Conservation (phyloP, 306 rosid species). For the Quercus cerris region DNA sequence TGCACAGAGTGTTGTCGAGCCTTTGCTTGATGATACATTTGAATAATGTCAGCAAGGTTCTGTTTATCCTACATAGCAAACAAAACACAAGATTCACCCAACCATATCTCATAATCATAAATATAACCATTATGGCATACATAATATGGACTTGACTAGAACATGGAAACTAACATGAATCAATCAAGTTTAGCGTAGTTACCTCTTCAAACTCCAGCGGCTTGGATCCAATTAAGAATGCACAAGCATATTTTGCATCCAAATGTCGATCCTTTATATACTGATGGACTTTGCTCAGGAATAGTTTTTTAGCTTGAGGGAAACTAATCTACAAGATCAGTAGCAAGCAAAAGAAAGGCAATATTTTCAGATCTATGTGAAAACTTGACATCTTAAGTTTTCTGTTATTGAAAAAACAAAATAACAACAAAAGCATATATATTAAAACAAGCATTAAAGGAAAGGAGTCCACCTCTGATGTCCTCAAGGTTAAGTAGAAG, state of each 20-base stretch:
- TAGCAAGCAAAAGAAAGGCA: constrained; percentile 31
- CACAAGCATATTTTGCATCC: constrained; percentile 92
- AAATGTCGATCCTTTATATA: constrained; percentile 84
- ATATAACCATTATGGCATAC: neutral
- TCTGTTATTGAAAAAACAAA: constrained; percentile 11
- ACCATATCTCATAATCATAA: constrained; percentile 15
- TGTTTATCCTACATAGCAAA: constrained; percentile 70
- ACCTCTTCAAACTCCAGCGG: constrained; percentile 77
- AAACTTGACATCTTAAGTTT: constrained; percentile 15
- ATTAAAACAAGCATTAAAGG: constrained; percentile 15
- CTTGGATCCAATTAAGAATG: constrained; percentile 61
- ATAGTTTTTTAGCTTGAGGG: constrained; percentile 71
- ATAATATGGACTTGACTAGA: neutral
- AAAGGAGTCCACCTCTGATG: constrained; percentile 58
- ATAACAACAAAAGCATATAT: constrained; percentile 16
- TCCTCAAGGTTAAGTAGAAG: constrained; percentile 79
- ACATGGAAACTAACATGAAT: constrained; percentile 8
- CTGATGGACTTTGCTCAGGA: constrained; percentile 81
- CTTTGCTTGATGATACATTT: constrained; percentile 80
- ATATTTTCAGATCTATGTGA: constrained; percentile 23
- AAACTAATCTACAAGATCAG: constrained; percentile 60
- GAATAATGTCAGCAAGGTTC: constrained; percentile 80
- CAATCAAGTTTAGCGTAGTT: constrained; percentile 22
- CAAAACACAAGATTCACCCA: constrained; percentile 22
- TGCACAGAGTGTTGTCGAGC: constrained; percentile 61